Percentiles rank a stretch among this genome's conserved stretches.
These are phyloP conservation scores for Amanita jacksonii DNA, from an alignment of 768 basidiomycete species.

Conservation along the genomic window DNA sequence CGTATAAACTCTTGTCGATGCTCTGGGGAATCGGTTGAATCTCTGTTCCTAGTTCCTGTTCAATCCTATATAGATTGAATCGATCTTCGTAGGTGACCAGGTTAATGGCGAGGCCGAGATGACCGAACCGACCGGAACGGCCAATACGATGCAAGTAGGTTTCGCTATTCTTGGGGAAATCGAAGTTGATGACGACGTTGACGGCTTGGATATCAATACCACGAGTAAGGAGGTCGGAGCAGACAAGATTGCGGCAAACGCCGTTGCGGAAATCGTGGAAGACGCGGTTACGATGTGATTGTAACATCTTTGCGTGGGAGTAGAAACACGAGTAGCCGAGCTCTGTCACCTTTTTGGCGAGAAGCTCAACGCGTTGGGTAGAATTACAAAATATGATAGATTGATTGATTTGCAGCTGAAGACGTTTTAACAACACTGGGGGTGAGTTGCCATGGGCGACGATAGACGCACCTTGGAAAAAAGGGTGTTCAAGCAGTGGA, in stretches of 20 bases:
- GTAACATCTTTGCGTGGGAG: conserved; percentile 99
- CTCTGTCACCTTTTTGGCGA: conserved; percentile 99
- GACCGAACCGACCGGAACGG: conserved; percentile 95
- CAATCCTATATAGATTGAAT: conserved; percentile 96
- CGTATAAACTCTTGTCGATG: conserved; percentile 90
- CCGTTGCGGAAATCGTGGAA: conserved; percentile 99
- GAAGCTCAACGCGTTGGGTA: conserved; percentile 97
- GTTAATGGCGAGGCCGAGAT: conserved; percentile 94
- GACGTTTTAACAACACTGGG: conserved; percentile 6
- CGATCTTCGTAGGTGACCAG: conserved; percentile 97
- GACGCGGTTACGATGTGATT: conserved; percentile 96
- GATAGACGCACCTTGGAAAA: conserved; percentile 77
- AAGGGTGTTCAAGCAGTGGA: conserved; percentile 98
- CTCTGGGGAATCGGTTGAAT: conserved; percentile 89
- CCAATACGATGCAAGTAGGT: conserved; percentile 99
- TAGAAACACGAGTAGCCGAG: conserved; percentile 99
- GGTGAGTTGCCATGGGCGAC: neutral
- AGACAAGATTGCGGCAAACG: conserved; percentile 97
- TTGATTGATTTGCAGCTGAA: conserved; percentile 98
- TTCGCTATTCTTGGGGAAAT: conserved; percentile 98
- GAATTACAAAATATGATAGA: conserved; percentile 99
- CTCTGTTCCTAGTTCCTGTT: conserved; percentile 97
- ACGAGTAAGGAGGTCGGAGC: conserved; percentile 93
- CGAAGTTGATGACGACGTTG: conserved; percentile 99
- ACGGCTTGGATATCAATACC: conserved; percentile 99